These are phyloP conservation scores for Dryadomyces quercus-mongolicae DNA, from an alignment of 2,329 filamentous ascomycete genomes.

Conservation along the genomic window DNA sequence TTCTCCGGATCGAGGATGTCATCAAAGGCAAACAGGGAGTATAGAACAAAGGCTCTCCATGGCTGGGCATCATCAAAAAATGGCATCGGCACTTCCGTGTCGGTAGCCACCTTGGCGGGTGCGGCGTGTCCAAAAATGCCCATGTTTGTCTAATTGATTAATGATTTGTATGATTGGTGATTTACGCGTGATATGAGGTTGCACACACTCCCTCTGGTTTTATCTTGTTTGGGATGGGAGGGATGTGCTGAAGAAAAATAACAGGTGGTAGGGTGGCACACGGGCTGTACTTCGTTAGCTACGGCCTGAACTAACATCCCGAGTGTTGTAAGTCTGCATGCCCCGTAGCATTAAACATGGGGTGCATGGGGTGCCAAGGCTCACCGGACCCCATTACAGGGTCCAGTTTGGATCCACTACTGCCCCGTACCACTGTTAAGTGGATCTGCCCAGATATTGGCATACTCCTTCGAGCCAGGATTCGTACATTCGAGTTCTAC, in stretches of 20 bases:
- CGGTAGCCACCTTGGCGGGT: slow-evolving; percentile 7
- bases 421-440: background rate
- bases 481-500: too few species aligned
- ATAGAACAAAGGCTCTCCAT: slow-evolving; percentile 16
- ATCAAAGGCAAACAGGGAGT: slow-evolving; percentile 28
- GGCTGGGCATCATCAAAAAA: slow-evolving; percentile 17
- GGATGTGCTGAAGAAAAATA: background rate
- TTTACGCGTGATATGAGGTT: background rate
- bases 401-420: background rate
- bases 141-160: background rate
- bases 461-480: too few species aligned
- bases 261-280: background rate
- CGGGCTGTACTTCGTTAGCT: background rate
- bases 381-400: too few species aligned
- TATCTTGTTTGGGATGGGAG: background rate
- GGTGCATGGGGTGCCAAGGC: too few species aligned
- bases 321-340: background rate
- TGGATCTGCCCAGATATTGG: too few species aligned
- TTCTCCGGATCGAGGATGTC: slow-evolving; percentile 30
- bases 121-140: background rate
- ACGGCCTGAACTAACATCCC: too few species aligned
- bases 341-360: background rate
- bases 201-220: background rate
- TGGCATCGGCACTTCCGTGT: slow-evolving; percentile 20
- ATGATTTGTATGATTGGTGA: background rate